Base-by-base conservation (phyloP, 2,329 filamentous ascomycete species). In the Microdochium paspali region DNA sequence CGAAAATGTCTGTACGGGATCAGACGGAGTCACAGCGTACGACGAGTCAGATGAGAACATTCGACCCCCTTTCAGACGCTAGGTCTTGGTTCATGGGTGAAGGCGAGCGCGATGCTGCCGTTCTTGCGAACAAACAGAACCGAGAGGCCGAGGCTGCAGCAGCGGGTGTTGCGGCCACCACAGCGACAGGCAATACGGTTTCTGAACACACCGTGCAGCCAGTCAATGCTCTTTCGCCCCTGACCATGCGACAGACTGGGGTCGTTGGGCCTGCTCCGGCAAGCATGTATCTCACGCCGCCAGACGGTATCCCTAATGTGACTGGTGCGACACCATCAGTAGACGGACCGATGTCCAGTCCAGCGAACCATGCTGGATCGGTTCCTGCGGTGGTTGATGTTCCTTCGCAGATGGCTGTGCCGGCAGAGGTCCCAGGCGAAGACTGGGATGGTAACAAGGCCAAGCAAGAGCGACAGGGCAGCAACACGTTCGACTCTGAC, bases 221-320 rank as follows among this genome's bases (percentile, higher is more conserved):
- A 21, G 35, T 40, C 15, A 76, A 69, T 51, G 75, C 70, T 1
- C 68, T 76, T 45, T 80, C 79, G 7, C 75, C 78, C 6, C 54
- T 75, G 20, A 66, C 69, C 15, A 55, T 77, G 6, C 71, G 77
- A 51, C 68, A 77, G 54, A 64, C 74, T 31, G 74, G 70, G 53
- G 71, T 68, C 44, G 54, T 56, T 21, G 64, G 66, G 6, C 60
- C 66, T 12, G 63, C 67, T 5, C 64, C 69, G 23, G 75, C 77
- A 39, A 73, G 76, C 2, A 80, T 87, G 64, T 87, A 88, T 58
- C 84, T 82, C 9, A 88, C 84, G 5, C 84, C 84, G 2, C 84
- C 84, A 10, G 84, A 87, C 58, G 82, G 73, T 13, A 65, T 83
- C 18, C 79, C 80, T 35, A 70, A 72, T 46, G 63, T 66, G 2